Conservation (phyloP, 2,329 filamentous ascomycete genomes). For the Alternaria sp. region DNA sequence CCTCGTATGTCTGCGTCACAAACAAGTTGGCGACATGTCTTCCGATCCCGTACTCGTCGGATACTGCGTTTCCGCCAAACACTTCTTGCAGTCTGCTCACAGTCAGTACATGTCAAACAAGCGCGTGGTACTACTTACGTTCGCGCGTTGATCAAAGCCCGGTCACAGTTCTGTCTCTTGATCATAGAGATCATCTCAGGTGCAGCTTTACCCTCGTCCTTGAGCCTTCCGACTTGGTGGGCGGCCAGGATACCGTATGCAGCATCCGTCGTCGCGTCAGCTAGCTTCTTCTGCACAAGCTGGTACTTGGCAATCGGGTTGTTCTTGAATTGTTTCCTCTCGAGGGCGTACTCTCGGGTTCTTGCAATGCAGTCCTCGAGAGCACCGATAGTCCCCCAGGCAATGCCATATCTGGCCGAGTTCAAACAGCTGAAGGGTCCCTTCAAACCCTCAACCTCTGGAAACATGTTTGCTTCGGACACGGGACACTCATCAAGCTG, state of each 20-base stretch:
- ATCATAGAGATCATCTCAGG: slow-evolving; percentile 98
- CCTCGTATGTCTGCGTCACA: slow-evolving; percentile 97
- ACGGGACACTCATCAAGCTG: slow-evolving; percentile 91
- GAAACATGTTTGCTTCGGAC: slow-evolving; percentile 91
- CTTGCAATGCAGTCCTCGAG: slow-evolving; percentile 88
- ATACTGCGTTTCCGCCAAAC: slow-evolving; percentile 97
- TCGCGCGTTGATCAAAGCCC: slow-evolving; percentile 79
- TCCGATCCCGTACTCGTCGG: slow-evolving; percentile 94
- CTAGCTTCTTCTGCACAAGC: slow-evolving; percentile 95
- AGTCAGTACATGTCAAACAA: slow-evolving; percentile 15
- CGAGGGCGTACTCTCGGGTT: slow-evolving; percentile 84
- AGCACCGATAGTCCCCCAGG: slow-evolving; percentile 91
- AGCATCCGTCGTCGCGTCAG: slow-evolving; percentile 89
- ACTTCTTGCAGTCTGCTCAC: slow-evolving; percentile 78
- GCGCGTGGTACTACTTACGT: slow-evolving; percentile 51
- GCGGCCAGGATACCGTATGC: slow-evolving; percentile 90
- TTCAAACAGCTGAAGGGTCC: slow-evolving; percentile 96
- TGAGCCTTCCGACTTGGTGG: slow-evolving; percentile 88
- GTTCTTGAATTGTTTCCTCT: slow-evolving; percentile 93
- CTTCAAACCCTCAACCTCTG: slow-evolving; percentile 80
- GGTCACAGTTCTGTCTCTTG: slow-evolving; percentile 97
- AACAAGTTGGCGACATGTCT: slow-evolving; percentile 95
- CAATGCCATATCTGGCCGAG: slow-evolving; percentile 90
- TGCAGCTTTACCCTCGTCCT: slow-evolving; percentile 84
- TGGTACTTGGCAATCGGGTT: slow-evolving; percentile 97